phyloP scores from a whole-genome alignment of 2,329 filamentous ascomycete genomes.

The Clarireedia sp. region DNA sequence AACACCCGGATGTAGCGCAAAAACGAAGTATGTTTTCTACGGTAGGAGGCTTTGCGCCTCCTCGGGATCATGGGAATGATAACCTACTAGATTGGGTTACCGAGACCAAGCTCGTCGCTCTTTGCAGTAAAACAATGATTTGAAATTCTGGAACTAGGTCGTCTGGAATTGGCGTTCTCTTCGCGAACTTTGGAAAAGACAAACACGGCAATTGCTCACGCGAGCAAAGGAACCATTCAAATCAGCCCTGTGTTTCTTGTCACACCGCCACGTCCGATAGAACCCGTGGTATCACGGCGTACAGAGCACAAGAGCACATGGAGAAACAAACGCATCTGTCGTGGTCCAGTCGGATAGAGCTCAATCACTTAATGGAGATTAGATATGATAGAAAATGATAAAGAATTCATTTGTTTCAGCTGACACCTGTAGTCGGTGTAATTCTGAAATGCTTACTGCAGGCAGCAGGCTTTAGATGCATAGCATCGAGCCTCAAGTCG shows the following conservation, averaged over 20 bases:
- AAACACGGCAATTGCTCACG: neutral
- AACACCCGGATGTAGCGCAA: too few relatives aligned
- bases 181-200: neutral
- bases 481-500: too few relatives aligned
- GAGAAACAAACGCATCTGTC: neutral
- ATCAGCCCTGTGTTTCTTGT: neutral
- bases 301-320: neutral
- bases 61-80: too few relatives aligned
- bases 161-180: too few relatives aligned
- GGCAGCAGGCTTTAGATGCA: too few relatives aligned
- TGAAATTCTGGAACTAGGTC: neutral
- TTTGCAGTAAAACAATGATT: neutral
- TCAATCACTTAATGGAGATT: neutral
- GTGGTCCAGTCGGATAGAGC: neutral
- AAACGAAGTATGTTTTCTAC: too few relatives aligned
- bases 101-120: too few relatives aligned
- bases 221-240: neutral
- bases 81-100: too few relatives aligned
- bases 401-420: too few relatives aligned
- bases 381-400: neutral
- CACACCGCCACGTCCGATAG: neutral
- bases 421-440: too few relatives aligned
- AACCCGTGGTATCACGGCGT: neutral
- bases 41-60: too few relatives aligned
- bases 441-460: too few relatives aligned